phyloP scores from a whole-genome alignment of 78 protist genomes.

The Speleostelium caveatum region DNA sequence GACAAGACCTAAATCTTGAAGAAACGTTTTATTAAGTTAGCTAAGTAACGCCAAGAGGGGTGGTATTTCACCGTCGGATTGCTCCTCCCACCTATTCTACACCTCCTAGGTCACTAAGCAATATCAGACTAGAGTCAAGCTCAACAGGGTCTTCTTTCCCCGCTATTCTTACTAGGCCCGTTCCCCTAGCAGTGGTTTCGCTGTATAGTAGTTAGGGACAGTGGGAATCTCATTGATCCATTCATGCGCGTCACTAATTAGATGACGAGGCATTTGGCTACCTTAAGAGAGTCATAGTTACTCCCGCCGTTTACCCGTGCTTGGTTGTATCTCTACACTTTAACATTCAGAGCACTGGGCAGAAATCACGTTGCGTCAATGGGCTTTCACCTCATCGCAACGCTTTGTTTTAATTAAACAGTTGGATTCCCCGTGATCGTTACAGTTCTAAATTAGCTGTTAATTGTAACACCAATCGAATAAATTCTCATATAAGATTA shows the following conservation, averaged over 20 bases:
- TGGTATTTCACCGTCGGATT: constrained; percentile 90
- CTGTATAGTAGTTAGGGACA: constrained; percentile 96
- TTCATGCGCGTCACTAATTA: constrained; percentile 97
- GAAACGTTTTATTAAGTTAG: too few relatives aligned
- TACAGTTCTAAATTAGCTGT: constrained; percentile 73
- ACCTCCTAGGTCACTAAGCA: constrained; percentile 86
- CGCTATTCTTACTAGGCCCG: constrained; percentile 94
- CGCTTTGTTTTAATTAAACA: constrained; percentile 94
- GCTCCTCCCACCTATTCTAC: too few relatives aligned
- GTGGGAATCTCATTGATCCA: constrained; percentile 97
- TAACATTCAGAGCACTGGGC: constrained; percentile 97
- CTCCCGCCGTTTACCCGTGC: constrained; percentile 98
- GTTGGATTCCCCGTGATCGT: constrained; percentile 80
- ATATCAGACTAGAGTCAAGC: constrained; percentile 95
- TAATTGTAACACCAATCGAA: constrained; percentile 28
- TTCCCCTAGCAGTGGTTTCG: constrained; percentile 96
- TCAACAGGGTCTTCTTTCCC: constrained; percentile 97
- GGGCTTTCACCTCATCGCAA: constrained; percentile 67
- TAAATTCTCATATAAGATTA: background rate
- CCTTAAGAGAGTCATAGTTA: constrained; percentile 98
- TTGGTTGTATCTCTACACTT: constrained; percentile 96
- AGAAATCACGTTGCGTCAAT: constrained; percentile 94
- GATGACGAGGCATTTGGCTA: constrained; percentile 97
- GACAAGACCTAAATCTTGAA: too few relatives aligned
- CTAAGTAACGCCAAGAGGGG: constrained; percentile 79